These are phyloP conservation scores for Leucaena leucocephala DNA, from an alignment of 306 rosid genomes.

Conservation along the genomic window DNA sequence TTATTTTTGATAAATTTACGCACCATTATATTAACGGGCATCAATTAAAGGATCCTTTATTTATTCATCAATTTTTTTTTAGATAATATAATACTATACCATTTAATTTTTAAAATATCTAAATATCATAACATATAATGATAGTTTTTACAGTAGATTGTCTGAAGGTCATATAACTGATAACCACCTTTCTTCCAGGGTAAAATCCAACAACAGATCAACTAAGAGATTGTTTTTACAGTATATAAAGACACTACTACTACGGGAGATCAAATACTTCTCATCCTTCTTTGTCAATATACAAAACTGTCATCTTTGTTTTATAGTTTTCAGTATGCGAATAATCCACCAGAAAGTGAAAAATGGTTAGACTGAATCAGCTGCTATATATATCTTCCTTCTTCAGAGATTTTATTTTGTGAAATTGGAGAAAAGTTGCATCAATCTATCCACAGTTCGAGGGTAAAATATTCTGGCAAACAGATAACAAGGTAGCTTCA, in stretches of 20 bases:
- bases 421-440: conserved; percentile 42
- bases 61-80: too few relatives aligned
- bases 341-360: background rate
- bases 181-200: too few relatives aligned
- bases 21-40: too few relatives aligned
- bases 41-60: too few relatives aligned
- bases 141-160: too few relatives aligned
- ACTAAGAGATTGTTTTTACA: too few relatives aligned
- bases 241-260: too few relatives aligned
- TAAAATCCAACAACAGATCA: background rate
- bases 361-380: background rate
- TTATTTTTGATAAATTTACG: too few relatives aligned
- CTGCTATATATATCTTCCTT: background rate
- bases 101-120: too few relatives aligned
- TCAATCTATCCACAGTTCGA: conserved; percentile 45
- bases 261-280: background rate
- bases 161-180: too few relatives aligned
- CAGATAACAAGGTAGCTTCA: conserved; percentile 49
- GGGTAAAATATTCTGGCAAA: conserved; percentile 54
- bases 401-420: conserved; percentile 22
- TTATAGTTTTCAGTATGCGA: background rate
- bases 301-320: background rate
- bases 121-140: too few relatives aligned
- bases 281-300: background rate
- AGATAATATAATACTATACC: too few relatives aligned